Conservation (phyloP, 495 filamentous ascomycete species). For the Xylaria sp. region DNA sequence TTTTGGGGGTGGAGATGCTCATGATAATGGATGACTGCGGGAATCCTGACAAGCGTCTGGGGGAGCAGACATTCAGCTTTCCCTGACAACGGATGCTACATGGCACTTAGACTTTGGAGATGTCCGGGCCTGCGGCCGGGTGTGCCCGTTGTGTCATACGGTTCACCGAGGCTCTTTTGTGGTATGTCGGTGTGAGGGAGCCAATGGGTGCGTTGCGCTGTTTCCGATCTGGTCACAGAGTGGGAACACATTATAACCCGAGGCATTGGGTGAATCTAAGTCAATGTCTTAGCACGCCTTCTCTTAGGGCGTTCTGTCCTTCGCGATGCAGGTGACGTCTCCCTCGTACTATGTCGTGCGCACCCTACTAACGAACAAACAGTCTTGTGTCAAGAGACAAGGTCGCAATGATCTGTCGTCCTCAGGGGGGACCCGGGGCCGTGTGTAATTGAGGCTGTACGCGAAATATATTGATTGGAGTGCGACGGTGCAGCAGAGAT, state of each 20-base stretch:
- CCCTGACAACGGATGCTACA: conserved; percentile 1
- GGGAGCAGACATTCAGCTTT: background rate
- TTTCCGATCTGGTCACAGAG: background rate
- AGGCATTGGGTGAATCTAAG: conserved; percentile 7
- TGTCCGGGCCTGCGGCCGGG: conserved; percentile 7
- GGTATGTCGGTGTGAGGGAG: conserved; percentile 5
- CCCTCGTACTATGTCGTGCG: background rate
- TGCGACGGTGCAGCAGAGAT: background rate
- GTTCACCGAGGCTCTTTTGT: conserved; percentile 2
- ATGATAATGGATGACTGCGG: conserved; percentile 10
- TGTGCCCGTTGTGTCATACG: conserved; percentile 1
- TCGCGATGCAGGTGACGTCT: background rate
- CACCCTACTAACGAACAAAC: background rate
- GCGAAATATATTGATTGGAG: background rate
- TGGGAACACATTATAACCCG: background rate
- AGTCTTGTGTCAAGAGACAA: background rate
- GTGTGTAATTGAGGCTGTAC: conserved; percentile 12
- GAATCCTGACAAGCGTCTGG: background rate
- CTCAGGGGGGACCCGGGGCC: background rate
- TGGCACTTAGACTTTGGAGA: background rate
- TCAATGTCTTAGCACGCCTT: background rate
- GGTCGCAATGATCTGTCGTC: background rate
- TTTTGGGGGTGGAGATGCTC: background rate
- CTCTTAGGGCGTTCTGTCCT: background rate
- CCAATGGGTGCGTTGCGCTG: background rate